Evolutionary conservation across 108 stramenopile species (phyloP), one percentile per base, ranked within the genome.

Genomic region (Discostella stelligeroides): DNA sequence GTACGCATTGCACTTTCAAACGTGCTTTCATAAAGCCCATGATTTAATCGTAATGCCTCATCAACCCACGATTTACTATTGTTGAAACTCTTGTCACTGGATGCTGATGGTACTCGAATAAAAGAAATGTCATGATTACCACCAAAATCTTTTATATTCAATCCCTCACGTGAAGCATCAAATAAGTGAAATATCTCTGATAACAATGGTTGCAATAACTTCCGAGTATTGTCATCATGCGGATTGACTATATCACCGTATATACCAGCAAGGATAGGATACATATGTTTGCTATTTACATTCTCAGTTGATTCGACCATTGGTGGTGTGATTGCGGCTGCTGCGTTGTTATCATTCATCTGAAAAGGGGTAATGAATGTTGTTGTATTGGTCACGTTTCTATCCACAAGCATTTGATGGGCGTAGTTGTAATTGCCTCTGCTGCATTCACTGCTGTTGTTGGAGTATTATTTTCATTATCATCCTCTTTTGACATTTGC

Each of bases 51-150:
- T 1, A 53, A 23, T 53, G 51, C 51, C 1, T 53, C 51, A 27
- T 53, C 51, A 27, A 24, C 51, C 51, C 51, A 53, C 13, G 51
- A 53, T 53, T 24, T 53, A 53, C 7, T 53, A 7, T 53, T 53
- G 14, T 53, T 53, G 24, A 53, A 53, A 27, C 12, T 13, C 23
- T 53, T 53, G 24, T 53, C 51, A 53, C 25, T 53, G 27, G 4
- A 23, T 53, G 51, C 14, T 13, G 12, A 1, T 13, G 51, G 51
- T 23, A 53, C 51, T 27, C 51, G 51, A 53, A 53, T 23, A 53
- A 23, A 53, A 13, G 21, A 7, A 0, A 53, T 23, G n/a, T n/a
- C n/a, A 53, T 53, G 4, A 27, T 53, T 20, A 53, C 51, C 51
- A 13, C 51, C 51, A 53, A 53, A 25, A 53, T 53, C 51, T 27